Conservation (phyloP, 192 early-diverging fungal species). For the Umbelopsis isabellina region DNA sequence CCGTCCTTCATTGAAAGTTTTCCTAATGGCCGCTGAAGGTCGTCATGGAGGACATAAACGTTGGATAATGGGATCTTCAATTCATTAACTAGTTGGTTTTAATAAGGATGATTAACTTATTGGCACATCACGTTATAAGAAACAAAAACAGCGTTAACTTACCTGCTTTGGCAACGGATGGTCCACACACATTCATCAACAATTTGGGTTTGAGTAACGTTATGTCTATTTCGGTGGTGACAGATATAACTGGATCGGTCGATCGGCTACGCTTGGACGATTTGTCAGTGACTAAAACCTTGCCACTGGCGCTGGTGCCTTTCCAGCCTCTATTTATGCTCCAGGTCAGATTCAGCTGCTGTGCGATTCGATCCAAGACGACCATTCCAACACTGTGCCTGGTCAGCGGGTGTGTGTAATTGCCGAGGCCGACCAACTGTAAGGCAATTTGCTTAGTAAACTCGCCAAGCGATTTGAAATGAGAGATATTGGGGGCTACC, state of each 20-base stretch:
- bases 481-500: background rate
- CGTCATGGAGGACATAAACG: constrained; percentile 72
- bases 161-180: constrained; percentile 65
- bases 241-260: background rate
- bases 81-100: constrained; percentile 41
- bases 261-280: background rate
- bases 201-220: constrained; percentile 65
- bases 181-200: constrained; percentile 74
- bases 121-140: too few species aligned
- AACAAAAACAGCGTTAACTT: constrained; percentile 1
- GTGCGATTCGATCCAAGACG: constrained; percentile 59
- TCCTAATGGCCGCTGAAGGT: constrained; percentile 69
- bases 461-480: too few species aligned
- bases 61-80: constrained; percentile 46
- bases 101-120: background rate
- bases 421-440: constrained; percentile 74
- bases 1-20: constrained; percentile 59
- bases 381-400: constrained; percentile 79
- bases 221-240: constrained; percentile 32
- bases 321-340: constrained; percentile 34
- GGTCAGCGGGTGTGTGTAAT: constrained; percentile 63
- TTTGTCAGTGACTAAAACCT: background rate
- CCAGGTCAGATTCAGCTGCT: constrained; percentile 51
- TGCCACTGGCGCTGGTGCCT: constrained; percentile 7
- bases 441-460: background rate